Percentiles rank a stretch among this genome's conserved stretches.
phyloP scores from a whole-genome alignment of 2,329 filamentous ascomycete genomes.

The Alternaria infectoria region DNA sequence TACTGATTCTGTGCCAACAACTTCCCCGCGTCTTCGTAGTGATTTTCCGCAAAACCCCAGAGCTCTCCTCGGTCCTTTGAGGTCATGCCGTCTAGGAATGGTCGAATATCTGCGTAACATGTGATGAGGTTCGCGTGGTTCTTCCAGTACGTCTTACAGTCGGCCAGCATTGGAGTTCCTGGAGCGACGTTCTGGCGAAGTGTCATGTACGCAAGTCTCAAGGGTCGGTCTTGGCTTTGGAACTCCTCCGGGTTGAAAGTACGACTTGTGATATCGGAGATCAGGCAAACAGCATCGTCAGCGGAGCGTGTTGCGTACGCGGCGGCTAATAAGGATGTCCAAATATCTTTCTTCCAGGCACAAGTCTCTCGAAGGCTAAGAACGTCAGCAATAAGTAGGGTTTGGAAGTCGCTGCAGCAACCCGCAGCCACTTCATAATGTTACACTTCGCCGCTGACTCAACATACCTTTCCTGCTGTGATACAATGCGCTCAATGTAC shows the following conservation, averaged over 20 bases:
- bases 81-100: constrained; percentile 24
- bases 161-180: constrained; percentile 10
- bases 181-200: constrained; percentile 12
- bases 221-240: constrained; percentile 19
- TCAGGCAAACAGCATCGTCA: constrained; percentile 6
- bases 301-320: constrained; percentile 1
- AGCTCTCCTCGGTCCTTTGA: constrained; percentile 22
- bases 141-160: constrained; percentile 34
- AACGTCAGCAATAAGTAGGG: background rate
- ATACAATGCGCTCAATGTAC: constrained; percentile 18
- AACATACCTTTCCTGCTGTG: constrained; percentile 5
- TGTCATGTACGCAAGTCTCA: constrained; percentile 21
- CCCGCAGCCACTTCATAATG: background rate
- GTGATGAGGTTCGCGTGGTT: constrained; percentile 22
- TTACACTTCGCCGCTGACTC: background rate
- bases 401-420: background rate
- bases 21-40: background rate
- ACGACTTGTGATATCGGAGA: constrained; percentile 12
- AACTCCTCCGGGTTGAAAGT: constrained; percentile 16
- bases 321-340: constrained; percentile 25
- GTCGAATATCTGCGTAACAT: constrained; percentile 40
- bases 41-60: constrained; percentile 5
- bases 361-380: constrained; percentile 19
- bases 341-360: constrained; percentile 26
- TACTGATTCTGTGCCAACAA: background rate